These are phyloP conservation scores for Ramichloridium luteum DNA, from an alignment of 2,329 filamentous ascomycete genomes.

Conservation along the genomic window DNA sequence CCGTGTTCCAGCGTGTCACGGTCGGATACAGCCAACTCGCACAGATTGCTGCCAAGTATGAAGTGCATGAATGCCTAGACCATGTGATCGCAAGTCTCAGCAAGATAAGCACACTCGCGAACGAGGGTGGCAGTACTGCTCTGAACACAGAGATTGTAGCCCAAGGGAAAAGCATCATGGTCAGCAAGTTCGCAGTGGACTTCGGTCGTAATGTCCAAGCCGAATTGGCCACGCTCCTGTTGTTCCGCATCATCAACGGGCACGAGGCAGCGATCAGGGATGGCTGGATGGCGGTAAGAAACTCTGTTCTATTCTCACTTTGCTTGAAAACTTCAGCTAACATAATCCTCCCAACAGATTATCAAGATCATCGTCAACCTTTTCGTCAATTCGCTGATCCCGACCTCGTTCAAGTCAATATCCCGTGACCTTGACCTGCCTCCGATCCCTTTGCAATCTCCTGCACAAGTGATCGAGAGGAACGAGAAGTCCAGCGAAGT, in stretches of 20 bases:
- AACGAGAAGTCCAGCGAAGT: constrained; percentile 65
- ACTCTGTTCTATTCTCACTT: neutral
- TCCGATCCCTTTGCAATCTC: constrained; percentile 77
- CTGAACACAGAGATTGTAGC: constrained; percentile 94
- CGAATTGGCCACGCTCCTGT: constrained; percentile 84
- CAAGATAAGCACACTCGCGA: constrained; percentile 78
- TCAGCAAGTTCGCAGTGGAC: constrained; percentile 92
- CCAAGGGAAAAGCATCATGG: constrained; percentile 81
- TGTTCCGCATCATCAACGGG: constrained; percentile 81
- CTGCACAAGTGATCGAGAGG: constrained; percentile 85
- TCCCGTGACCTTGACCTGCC: constrained; percentile 58
- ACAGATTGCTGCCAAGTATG: constrained; percentile 76
- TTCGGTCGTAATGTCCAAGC: constrained; percentile 89
- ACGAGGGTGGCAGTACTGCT: constrained; percentile 62
- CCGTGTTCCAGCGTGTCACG: constrained; percentile 86
- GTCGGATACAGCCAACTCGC: constrained; percentile 94
- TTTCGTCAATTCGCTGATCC: constrained; percentile 88
- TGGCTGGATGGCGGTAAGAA: constrained; percentile 66
- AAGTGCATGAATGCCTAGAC: constrained; percentile 74
- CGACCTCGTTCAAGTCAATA: constrained; percentile 59
- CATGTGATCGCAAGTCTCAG: constrained; percentile 84
- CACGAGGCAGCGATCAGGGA: constrained; percentile 65
- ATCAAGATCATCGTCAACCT: constrained; percentile 89
- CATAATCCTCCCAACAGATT: constrained; percentile 45
- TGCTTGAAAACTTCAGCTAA: constrained; percentile 25